Conservation (phyloP, 2,329 filamentous ascomycete genomes). For the Gnomoniopsis smithogilvyi region DNA sequence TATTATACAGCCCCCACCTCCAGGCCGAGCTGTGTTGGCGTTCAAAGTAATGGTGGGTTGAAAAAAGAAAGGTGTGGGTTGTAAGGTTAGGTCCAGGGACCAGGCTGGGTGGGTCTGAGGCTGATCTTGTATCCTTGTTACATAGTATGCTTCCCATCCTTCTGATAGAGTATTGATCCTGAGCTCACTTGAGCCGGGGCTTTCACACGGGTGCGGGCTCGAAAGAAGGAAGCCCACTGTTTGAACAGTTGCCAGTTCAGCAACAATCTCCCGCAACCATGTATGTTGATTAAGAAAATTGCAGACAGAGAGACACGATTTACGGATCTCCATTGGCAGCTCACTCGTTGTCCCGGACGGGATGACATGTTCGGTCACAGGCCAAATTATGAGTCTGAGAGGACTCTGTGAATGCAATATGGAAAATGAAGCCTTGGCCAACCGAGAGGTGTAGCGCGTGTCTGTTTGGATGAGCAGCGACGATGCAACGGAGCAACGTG, state of each 20-base stretch:
- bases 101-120: constrained; percentile 7
- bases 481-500: too few relatives aligned
- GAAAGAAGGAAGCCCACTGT: not conserved
- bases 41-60: not conserved
- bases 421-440: too few relatives aligned
- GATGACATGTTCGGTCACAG: too few relatives aligned
- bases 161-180: constrained; percentile 4
- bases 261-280: too few relatives aligned
- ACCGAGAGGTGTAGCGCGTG: too few relatives aligned
- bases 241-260: not conserved
- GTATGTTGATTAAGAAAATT: too few relatives aligned
- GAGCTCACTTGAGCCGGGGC: not conserved
- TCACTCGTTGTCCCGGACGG: too few relatives aligned
- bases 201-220: not conserved
- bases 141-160: not conserved
- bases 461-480: too few relatives aligned
- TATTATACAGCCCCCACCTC: not conserved
- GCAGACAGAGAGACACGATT: too few relatives aligned
- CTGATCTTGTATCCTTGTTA: constrained; percentile 3
- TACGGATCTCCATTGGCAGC: too few relatives aligned
- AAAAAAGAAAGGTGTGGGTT: not conserved
- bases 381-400: too few relatives aligned
- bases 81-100: constrained; percentile 1
- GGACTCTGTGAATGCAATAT: too few relatives aligned
- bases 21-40: not conserved